Percentiles rank a stretch among this genome's conserved stretches.
phyloP scores from a whole-genome alignment of 345 rosid genomes.

The Arabis alpina region DNA sequence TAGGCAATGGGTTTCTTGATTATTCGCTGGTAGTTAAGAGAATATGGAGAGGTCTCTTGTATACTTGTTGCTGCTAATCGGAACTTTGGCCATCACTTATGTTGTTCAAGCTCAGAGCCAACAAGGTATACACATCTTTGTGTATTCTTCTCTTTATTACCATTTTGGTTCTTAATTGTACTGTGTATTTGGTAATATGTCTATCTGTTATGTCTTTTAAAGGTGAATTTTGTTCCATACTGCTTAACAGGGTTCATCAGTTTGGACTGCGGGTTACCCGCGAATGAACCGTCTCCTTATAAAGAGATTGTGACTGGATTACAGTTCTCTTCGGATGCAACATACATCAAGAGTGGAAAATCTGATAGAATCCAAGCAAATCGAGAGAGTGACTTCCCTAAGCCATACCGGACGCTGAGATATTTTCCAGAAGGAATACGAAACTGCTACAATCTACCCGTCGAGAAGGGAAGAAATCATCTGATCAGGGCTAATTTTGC shows the following conservation, averaged over 20 bases:
- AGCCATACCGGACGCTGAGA: slow-evolving; percentile 20
- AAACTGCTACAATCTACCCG: slow-evolving; percentile 50
- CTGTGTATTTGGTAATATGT: not conserved
- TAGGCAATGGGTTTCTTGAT: not conserved
- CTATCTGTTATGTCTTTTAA: not conserved
- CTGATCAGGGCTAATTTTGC: slow-evolving; percentile 28
- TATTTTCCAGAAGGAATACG: slow-evolving; percentile 48
- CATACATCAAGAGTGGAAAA: slow-evolving; percentile 44
- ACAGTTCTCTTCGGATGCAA: slow-evolving; percentile 38
- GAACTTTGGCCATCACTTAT: slow-evolving; percentile 7
- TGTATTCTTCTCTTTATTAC: not conserved
- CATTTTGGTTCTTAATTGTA: not conserved
- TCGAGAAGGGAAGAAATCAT: slow-evolving; percentile 40
- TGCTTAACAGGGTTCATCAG: not conserved
- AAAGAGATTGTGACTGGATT: not conserved
- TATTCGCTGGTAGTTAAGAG: not conserved
- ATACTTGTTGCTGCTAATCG: not conserved
- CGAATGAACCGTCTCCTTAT: slow-evolving; percentile 28
- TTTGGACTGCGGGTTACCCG: slow-evolving; percentile 52
- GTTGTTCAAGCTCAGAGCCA: not conserved
- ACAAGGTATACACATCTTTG: slow-evolving; percentile 36
- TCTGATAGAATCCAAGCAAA: not conserved
- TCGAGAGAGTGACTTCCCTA: not conserved
- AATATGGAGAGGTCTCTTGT: slow-evolving; percentile 27
- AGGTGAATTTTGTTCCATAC: not conserved